Evolutionary conservation across 345 rosid species (phyloP), one percentile per base, ranked within the genome.

Genomic region (Eucalyptus sp.): DNA sequence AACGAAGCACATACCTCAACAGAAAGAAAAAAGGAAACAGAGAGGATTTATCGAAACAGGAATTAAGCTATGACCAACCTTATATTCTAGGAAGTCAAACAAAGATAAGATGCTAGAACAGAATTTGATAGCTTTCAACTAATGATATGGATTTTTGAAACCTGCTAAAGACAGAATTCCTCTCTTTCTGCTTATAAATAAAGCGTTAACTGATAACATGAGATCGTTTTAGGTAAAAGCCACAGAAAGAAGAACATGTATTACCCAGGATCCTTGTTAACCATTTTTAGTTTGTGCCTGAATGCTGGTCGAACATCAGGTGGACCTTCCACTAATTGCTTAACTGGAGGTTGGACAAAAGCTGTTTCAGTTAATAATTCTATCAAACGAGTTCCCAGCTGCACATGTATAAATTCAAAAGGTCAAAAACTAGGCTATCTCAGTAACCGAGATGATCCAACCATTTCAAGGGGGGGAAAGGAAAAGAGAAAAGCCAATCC

Each of bases 221-320:
- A 46, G 56, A 16, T 60, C 20, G 20, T 68, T 50, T 49, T 29
- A 33, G 48, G 24, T 46, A 33, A 33, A 43, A 58, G 68, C 64
- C 41, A 20, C 85, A 62, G 46, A 81, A n/a, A 50, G 86, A 50
- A 46, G 87, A 90, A 80, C 29, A 93, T 20, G 84, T 20, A 37
- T 93, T 90, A 97, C 99, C 98, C 93, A 80, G 94, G 95, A 90
- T 90, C 87, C 91, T 91, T 95, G 89, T 90, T 89, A 66, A 95
- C 91, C 68, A 91, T 91, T 93, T 93, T 96, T 89, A 94, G 93
- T 89, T 62, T 94, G 90, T 97, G 99, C 80, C 93, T 94, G 91
- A 97, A 96, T 49, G 99, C 99, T 89, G 99, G 99, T 86, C 99
- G 98, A 89, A 97, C 91, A 91, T 95, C 98, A 10, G 97, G 99